Base-by-base conservation (phyloP, 768 basidiomycete genomes). In the Russula compacta region DNA sequence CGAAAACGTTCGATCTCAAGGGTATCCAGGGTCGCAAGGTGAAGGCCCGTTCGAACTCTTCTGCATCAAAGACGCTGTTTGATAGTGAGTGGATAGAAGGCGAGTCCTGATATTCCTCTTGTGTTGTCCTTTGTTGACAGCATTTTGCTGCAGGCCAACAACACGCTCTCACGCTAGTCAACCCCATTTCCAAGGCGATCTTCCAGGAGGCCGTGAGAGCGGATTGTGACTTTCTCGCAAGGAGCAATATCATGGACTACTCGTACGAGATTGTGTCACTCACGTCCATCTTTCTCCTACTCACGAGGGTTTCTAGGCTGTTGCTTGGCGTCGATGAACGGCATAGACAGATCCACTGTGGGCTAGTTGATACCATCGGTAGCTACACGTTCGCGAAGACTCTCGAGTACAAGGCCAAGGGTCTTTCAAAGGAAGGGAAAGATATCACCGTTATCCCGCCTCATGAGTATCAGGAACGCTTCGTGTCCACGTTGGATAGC, bases 41-140 rank as follows among this genome's bases (percentile, higher is more conserved):
- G 51, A 88, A 87, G 70, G 68, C 69, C 6, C 67, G 69, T 32
- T 73, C 71, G 58, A 69, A 68, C 42, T 69, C 72, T 40, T 61
- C 72, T 48, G 51, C 74, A n/a, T 76, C 79, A 3, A 82, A 79
- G 70, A 90, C 85, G 0, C 70, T 89, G 35, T 89, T 87, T 67
- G 90, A 93, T 70, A 84, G 83, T 3, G 90, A 93, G 70, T 93
- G 89, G 89, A 83, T 91, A 38, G 88, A 93, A 73, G 84, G 86
- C 2, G 72, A 64, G 39, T 38, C 49, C 21, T 44, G 24, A 53
- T 53, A 4, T 51, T 9, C 10, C 4, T 38, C 2, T 35, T 46
- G 11, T 15, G n/a, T 39, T 21, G 19, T 36, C 36, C 17, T 32
- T 40, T 7, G 48, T 51, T 55, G 19, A 57, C 33, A 6, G 17